Conservation (phyloP, 176 grass and related monocot genomes). For the Triticum dicoccoides region DNA sequence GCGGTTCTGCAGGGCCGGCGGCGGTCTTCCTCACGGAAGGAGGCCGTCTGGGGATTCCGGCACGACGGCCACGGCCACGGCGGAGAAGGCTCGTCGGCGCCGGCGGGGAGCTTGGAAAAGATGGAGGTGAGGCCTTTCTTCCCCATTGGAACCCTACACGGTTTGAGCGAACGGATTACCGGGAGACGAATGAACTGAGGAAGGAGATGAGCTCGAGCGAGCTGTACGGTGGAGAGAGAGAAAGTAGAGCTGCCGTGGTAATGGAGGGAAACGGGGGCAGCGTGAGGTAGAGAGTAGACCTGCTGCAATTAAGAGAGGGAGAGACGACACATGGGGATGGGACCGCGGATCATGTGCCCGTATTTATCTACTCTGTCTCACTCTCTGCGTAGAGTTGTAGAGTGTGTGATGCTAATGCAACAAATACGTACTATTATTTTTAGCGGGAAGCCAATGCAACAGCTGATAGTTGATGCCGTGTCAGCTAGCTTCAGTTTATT, state of each 20-base stretch:
- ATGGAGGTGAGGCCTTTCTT: conserved; percentile 68
- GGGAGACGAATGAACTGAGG: neutral
- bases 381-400: neutral
- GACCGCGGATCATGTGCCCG: conserved; percentile 36
- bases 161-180: neutral
- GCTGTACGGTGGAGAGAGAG: conserved; percentile 10
- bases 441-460: neutral
- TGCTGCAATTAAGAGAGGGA: conserved; percentile 1
- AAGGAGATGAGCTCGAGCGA: neutral
- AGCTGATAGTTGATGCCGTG: neutral
- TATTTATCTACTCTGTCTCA: conserved; percentile 38
- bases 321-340: conserved; percentile 18
- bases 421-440: neutral
- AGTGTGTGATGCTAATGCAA: neutral
- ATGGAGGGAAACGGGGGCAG: conserved; percentile 9
- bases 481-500: neutral
- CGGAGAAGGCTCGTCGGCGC: neutral
- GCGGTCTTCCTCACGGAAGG: conserved; percentile 43
- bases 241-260: neutral
- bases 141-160: conserved; percentile 1
- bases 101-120: conserved; percentile 42
- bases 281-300: neutral
- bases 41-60: conserved; percentile 56
- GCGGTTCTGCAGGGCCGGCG: neutral
- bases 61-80: conserved; percentile 62